Evolutionary conservation across 2,329 filamentous ascomycete species (phyloP).

Genomic region (Aspergillus spinulosporus): DNA sequence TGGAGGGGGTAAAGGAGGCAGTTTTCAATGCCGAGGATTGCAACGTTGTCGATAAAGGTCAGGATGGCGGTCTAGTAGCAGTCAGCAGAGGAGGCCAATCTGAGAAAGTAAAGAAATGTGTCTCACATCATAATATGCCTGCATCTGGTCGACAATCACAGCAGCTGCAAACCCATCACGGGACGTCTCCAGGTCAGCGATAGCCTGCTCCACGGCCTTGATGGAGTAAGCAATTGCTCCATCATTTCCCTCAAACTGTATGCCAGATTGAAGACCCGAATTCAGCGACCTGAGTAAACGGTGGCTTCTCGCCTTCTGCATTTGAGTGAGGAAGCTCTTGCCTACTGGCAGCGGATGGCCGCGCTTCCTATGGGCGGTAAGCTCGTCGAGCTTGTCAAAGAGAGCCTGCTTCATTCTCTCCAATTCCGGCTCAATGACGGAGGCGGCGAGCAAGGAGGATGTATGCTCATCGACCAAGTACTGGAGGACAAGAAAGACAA

Average conservation of each 20-base stretch:
- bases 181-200: neutral
- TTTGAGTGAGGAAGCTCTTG: slow-evolving; percentile 14
- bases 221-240: neutral
- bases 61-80: slow-evolving; percentile 34
- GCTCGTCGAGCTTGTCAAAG: slow-evolving; percentile 26
- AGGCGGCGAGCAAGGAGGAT: slow-evolving; percentile 18
- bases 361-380: slow-evolving; percentile 25
- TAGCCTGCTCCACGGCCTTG: neutral
- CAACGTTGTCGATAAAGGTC: slow-evolving; percentile 52
- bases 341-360: slow-evolving; percentile 28
- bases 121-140: slow-evolving; percentile 31
- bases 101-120: neutral
- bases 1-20: slow-evolving; percentile 48
- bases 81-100: neutral
- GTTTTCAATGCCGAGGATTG: slow-evolving; percentile 52
- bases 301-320: slow-evolving; percentile 12
- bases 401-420: slow-evolving; percentile 22
- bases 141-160: slow-evolving; percentile 48
- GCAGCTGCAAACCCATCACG: slow-evolving; percentile 39
- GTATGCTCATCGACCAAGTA: slow-evolving; percentile 28
- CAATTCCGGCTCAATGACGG: slow-evolving; percentile 25
- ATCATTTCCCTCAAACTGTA: too few species aligned
- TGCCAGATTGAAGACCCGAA: neutral
- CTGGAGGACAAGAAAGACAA: slow-evolving; percentile 26
- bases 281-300: slow-evolving; percentile 15